Evolutionary conservation across 2,329 filamentous ascomycete species (phyloP), one percentile per base, ranked within the genome.

Genomic region (Penicillium occitanis): DNA sequence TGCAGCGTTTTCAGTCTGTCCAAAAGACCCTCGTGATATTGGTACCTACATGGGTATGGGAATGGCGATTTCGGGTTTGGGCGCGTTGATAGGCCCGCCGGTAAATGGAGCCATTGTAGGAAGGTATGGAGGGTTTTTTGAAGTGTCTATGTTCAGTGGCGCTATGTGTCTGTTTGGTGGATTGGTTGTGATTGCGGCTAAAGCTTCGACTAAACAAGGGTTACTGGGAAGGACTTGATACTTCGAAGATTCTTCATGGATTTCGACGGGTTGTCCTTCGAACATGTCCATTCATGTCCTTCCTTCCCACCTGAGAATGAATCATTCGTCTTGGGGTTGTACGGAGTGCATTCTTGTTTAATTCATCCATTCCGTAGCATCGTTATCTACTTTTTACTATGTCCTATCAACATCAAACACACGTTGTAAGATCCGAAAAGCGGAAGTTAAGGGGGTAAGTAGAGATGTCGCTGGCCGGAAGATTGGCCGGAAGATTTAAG

Each of bases 1-100:
- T 1, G 65, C 69, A 3, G 64, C 66, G 1, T 61, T 71, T 14
- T 68, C 68, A 4, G 63, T 64, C 22, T 71, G 65, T 53, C 40
- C 68, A n/a, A 44, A 46, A 25, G 53, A 68, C 3, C 19, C 65
- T 6, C 66, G 66, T 13, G 66, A 71, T 53, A 67, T 70, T 40
- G 69, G 70, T 13, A 70, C 69, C 14, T 69, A 70, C 35, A 66
- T 70, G 66, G 69, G 70, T 4, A 70, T 71, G 66, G 71, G 70
- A 3, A 67, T 73, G 60, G 69, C 73, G 0, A 55, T 84, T 1
- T 73, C 75, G 2, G 77, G 79, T 0, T 59, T 86, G 28, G 82
- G 79, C 0, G 77, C 76, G 3, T 70, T 87, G 35, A 76, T 85
- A 3, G 84, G 82, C 0, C 80, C 81, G 11, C 83, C 83, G 0